Evolutionary conservation across 805 yeast genomes (phyloP).

Genomic region (Lipomyces yamadae): DNA sequence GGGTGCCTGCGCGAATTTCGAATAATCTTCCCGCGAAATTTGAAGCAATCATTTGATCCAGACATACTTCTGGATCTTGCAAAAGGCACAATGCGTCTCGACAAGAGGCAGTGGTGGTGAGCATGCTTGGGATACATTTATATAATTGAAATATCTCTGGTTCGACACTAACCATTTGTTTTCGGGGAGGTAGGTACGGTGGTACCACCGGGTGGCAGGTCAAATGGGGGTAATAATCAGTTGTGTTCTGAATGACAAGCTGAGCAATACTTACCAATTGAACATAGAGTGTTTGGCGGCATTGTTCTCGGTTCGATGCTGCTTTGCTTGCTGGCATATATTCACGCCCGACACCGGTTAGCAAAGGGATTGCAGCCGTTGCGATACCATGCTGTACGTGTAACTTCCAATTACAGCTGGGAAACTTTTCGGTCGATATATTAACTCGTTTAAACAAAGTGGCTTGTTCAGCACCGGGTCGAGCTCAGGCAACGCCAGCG

Average conservation of each 20-base stretch:
- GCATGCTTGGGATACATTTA: not conserved
- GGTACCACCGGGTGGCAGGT: constrained; percentile 23
- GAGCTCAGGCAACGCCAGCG: constrained; percentile 9
- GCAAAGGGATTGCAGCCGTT: constrained; percentile 25
- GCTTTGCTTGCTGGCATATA: constrained; percentile 11
- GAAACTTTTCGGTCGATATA: not conserved
- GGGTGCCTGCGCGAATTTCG: too few species aligned
- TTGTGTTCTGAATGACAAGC: too few species aligned
- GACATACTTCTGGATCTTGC: not conserved
- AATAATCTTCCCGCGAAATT: too few species aligned
- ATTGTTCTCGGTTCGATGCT: constrained; percentile 12
- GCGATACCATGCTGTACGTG: constrained; percentile 31
- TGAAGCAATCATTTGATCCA: too few species aligned
- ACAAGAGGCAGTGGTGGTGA: constrained; percentile 19
- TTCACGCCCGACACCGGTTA: constrained; percentile 28
- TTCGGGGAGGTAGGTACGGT: constrained; percentile 11
- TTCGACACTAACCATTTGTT: not conserved
- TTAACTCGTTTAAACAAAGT: constrained; percentile 11
- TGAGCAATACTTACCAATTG: not conserved
- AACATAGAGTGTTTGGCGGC: constrained; percentile 26
- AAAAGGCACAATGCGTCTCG: constrained; percentile 1
- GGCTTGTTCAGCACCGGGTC: constrained; percentile 29
- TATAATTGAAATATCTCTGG: not conserved
- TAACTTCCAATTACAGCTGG: not conserved
- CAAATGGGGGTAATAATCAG: constrained; percentile 34